A percentile compares a stretch with the other conserved stretches of the same genome.
phyloP scores from a whole-genome alignment of 2,329 filamentous ascomycete species.

The Fusarium gaditjirri region DNA sequence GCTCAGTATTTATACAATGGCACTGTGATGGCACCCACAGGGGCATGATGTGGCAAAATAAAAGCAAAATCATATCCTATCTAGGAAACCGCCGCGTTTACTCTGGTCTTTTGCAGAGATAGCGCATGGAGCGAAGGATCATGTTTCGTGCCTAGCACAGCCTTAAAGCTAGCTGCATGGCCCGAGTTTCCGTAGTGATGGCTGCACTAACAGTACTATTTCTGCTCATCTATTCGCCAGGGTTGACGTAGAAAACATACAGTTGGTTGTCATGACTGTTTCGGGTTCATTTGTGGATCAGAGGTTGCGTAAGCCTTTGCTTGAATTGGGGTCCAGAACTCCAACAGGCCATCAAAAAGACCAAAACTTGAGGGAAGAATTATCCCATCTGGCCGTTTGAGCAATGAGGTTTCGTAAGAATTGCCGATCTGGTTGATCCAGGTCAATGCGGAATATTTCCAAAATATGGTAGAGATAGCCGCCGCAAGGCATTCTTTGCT shows the following conservation, averaged over 20 bases:
- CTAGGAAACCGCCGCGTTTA: conserved; percentile 20
- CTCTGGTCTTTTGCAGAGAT: not conserved
- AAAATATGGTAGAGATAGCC: not conserved
- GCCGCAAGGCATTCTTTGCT: not conserved
- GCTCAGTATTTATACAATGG: conserved; percentile 22
- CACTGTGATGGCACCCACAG: not conserved
- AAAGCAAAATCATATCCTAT: not conserved
- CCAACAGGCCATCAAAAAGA: not conserved
- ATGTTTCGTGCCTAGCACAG: conserved; percentile 30
- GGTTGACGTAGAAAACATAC: not conserved
- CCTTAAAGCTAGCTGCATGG: conserved; percentile 15
- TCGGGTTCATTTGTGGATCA: conserved; percentile 23
- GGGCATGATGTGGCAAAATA: not conserved
- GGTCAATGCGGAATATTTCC: not conserved
- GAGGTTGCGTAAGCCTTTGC: conserved; percentile 33
- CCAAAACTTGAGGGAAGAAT: not conserved
- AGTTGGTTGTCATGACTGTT: conserved; percentile 9
- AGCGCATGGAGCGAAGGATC: not conserved
- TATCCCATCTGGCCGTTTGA: not conserved
- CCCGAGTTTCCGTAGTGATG: conserved; percentile 18
- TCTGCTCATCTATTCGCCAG: conserved; percentile 14
- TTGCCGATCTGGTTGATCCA: not conserved
- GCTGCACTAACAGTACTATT: not conserved
- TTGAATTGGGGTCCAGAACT: conserved; percentile 2
- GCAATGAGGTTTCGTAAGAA: not conserved